Evolutionary conservation across 163 green algal species (phyloP).

Genomic region (Coccomyxa subellipsoidea): DNA sequence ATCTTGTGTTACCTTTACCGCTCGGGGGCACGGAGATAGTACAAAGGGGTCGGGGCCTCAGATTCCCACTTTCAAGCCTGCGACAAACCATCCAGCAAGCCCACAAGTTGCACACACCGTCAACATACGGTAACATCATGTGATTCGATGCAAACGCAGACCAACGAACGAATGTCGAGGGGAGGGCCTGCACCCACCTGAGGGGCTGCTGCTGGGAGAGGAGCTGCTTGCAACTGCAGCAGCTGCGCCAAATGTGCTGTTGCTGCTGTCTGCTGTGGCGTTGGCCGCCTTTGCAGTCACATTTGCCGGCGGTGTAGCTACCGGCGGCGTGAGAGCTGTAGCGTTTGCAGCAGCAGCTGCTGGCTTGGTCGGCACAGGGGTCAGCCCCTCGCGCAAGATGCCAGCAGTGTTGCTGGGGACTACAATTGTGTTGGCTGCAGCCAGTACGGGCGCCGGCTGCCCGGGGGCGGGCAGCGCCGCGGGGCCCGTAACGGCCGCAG

Average conservation of each 20-base stretch:
- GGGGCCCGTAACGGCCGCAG: neutral
- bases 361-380: neutral
- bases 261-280: neutral
- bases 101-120: neutral
- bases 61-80: neutral
- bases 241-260: neutral
- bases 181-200: neutral
- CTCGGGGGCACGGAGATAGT: neutral
- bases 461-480: no score
- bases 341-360: neutral
- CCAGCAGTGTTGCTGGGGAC: neutral
- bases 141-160: neutral
- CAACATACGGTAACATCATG: neutral
- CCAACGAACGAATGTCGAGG: neutral
- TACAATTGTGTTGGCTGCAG: neutral
- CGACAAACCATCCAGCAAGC: neutral
- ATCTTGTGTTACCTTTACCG: neutral
- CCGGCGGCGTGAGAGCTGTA: neutral
- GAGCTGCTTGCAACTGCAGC: neutral
- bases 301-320: neutral
- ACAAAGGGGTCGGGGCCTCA: neutral
- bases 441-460: neutral
- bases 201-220: neutral
- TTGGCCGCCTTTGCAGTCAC: neutral
- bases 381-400: neutral